Conservation (phyloP, 73 alveolate species). For the Stentor coeruleus region DNA sequence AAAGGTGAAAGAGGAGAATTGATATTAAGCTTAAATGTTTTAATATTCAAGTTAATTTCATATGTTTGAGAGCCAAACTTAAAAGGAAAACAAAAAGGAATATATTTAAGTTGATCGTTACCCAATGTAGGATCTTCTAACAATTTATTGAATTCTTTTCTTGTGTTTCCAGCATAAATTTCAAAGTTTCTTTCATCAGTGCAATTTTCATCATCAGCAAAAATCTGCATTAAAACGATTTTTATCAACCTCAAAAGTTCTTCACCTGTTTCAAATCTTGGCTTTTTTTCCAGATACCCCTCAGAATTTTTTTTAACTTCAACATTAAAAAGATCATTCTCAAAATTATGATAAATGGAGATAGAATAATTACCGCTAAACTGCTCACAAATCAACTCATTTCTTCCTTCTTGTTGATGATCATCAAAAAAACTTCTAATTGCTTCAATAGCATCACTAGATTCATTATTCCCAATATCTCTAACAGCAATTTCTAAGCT, state of each 20-base stretch:
- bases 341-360: background rate
- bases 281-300: background rate
- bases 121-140: background rate
- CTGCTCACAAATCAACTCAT: background rate
- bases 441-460: background rate
- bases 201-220: background rate
- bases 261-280: background rate
- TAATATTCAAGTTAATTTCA: no score
- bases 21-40: no score
- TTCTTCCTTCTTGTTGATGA: background rate
- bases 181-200: background rate
- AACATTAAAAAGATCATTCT: slow-evolving; percentile 1
- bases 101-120: background rate
- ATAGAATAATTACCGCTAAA: background rate
- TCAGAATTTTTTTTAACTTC: background rate
- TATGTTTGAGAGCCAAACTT: no score
- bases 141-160: background rate
- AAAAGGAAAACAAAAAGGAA: no score
- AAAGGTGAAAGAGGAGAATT: no score
- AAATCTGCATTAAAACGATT: background rate
- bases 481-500: slow-evolving; percentile 19
- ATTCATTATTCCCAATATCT: background rate
- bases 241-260: background rate
- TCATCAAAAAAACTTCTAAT: background rate
- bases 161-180: background rate